phyloP scores from a whole-genome alignment of 805 yeast genomes.

The Wickerhamiella bombiphila region DNA sequence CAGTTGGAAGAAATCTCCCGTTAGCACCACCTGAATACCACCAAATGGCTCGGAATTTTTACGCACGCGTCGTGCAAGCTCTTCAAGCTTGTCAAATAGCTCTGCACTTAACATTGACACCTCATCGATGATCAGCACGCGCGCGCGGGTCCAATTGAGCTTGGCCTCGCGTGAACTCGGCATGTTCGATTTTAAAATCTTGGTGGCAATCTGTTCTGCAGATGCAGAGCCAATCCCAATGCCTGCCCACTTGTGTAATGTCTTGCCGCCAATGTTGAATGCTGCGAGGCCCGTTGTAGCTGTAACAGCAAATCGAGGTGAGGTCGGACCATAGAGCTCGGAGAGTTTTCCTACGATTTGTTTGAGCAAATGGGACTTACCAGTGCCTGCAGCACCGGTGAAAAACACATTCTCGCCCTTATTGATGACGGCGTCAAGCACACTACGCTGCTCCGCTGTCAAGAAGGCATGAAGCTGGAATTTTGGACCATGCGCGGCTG shows the following conservation, averaged over 20 bases:
- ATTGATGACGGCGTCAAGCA: slow-evolving; percentile 43
- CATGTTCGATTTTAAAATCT: slow-evolving; percentile 29
- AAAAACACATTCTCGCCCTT: slow-evolving; percentile 60
- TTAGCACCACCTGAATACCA: slow-evolving; percentile 73
- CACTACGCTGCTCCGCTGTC: slow-evolving; percentile 32
- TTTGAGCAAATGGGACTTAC: slow-evolving; percentile 70
- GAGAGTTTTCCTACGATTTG: slow-evolving; percentile 43
- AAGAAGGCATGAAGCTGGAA: slow-evolving; percentile 5
- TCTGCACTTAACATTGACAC: slow-evolving; percentile 82
- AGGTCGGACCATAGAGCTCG: slow-evolving; percentile 19
- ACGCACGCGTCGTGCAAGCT: slow-evolving; percentile 44
- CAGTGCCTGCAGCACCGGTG: slow-evolving; percentile 98
- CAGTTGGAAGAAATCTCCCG: slow-evolving; percentile 90
- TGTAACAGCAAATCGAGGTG: slow-evolving; percentile 60
- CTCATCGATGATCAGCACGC: slow-evolving; percentile 76
- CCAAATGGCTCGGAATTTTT: slow-evolving; percentile 62
- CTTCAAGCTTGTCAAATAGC: slow-evolving; percentile 56
- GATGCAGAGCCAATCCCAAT: slow-evolving; percentile 57
- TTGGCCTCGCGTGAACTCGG: slow-evolving; percentile 21
- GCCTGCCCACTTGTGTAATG: slow-evolving; percentile 73
- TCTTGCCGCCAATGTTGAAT: slow-evolving; percentile 75
- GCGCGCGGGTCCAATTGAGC: slow-evolving; percentile 51
- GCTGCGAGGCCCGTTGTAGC: slow-evolving; percentile 97
- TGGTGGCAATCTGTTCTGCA: slow-evolving; percentile 29
- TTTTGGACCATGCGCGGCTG: not conserved